Evolutionary conservation across 768 basidiomycete genomes (phyloP).

Genomic region (Collybiopsis confluens): DNA sequence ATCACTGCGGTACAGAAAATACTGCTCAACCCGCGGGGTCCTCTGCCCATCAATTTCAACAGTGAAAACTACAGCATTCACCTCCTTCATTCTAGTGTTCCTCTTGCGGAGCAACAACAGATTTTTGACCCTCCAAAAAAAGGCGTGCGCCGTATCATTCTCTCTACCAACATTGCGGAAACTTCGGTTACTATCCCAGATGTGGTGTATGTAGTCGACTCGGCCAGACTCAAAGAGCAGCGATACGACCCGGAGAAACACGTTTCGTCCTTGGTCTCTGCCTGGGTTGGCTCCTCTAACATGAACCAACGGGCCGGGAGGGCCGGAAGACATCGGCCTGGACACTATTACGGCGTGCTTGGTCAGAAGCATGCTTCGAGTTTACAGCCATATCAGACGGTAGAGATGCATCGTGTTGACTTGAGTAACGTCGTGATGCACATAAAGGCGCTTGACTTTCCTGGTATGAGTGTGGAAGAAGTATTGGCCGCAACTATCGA

Average conservation of each 20-base stretch:
- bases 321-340: slow-evolving; percentile 86
- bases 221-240: slow-evolving; percentile 84
- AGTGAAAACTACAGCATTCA: slow-evolving; percentile 68
- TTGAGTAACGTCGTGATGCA: slow-evolving; percentile 94
- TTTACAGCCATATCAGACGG: slow-evolving; percentile 78
- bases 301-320: slow-evolving; percentile 89
- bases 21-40: slow-evolving; percentile 44
- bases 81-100: slow-evolving; percentile 85
- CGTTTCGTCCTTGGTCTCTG: slow-evolving; percentile 83
- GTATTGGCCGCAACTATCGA: slow-evolving; percentile 84
- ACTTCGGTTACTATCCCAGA: slow-evolving; percentile 94
- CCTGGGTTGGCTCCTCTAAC: slow-evolving; percentile 90
- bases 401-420: slow-evolving; percentile 93
- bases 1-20: slow-evolving; percentile 68
- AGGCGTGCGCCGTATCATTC: slow-evolving; percentile 82
- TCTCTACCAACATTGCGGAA: slow-evolving; percentile 94
- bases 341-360: slow-evolving; percentile 87
- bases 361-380: slow-evolving; percentile 54
- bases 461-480: slow-evolving; percentile 80
- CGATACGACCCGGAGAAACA: slow-evolving; percentile 85
- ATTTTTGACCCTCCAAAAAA: slow-evolving; percentile 79
- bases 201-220: slow-evolving; percentile 91
- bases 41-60: slow-evolving; percentile 57
- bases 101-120: slow-evolving; percentile 81
- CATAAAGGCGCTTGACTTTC: slow-evolving; percentile 88